Evolutionary conservation across 2,329 filamentous ascomycete genomes (phyloP), one percentile per base, ranked within the genome.

Genomic region (Colletotrichum phormii): DNA sequence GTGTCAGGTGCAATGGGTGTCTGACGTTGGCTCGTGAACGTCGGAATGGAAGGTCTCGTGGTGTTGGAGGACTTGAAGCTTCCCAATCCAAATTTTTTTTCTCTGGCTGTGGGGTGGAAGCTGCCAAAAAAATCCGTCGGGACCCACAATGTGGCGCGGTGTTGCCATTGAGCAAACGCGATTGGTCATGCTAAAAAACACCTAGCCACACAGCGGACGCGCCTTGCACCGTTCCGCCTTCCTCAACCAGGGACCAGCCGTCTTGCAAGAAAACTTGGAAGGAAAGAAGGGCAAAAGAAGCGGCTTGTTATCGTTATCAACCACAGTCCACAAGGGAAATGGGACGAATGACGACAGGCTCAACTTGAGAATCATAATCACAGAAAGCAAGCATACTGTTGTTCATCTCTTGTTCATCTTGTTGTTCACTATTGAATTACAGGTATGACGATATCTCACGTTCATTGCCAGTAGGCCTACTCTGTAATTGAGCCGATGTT

Each of bases 1-100:
- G 67, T 54, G 18, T 31, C 49, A 67, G 54, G 55, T 68, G 37
- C 33, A 72, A 67, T 64, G 51, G 58, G 62, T 67, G 37, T 62
- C 57, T 59, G 71, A 63, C 68, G 71, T 71, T 71, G 71, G 67
- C 57, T 73, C 68, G 67, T 62, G 62, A 73, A 72, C 67, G 62
- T 73, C 71, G 58, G 54, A 59, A 65, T 63, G 62, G 63, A 72
- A 67, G 62, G 54, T 69, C 66, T 72, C 65, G 64, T 72, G 64
- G 71, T 72, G 62, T 73, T 66, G 57, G 55, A 78, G 78, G 59
- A 59, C 67, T 75, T 63, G 60, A 68, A 73, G 72, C 74, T 75
- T 74, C 75, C 73, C 60, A 76, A 75, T 75, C 71, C 71, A 73
- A 73, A 70, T 73, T 73, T 76, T 77, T 77, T 77, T 77, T 76